These are phyloP conservation scores for Cinnamomum micranthum DNA, from an alignment of 164 flowering plant genomes.

Conservation along the genomic window DNA sequence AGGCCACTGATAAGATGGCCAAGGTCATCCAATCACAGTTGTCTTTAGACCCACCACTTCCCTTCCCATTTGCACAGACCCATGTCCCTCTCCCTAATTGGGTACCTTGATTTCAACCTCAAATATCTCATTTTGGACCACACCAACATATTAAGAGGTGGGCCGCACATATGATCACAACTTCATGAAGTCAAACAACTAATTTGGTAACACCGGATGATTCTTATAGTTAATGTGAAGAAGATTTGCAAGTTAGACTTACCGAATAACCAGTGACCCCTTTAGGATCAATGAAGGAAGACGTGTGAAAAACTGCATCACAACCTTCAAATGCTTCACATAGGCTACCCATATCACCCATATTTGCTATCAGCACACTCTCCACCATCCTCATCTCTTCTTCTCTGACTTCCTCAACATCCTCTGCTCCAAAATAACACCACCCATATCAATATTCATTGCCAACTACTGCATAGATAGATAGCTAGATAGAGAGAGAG, in stretches of 20 bases:
- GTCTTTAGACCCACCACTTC: too few relatives aligned
- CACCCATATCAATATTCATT: neutral
- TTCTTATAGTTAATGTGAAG: neutral
- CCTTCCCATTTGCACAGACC: too few relatives aligned
- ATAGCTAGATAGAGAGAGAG: conserved; percentile 3
- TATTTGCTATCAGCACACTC: conserved; percentile 29
- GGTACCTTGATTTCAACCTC: too few relatives aligned
- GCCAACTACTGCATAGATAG: neutral
- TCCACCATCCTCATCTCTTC: conserved; percentile 32
- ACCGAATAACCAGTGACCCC: conserved; percentile 50
- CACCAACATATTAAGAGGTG: neutral
- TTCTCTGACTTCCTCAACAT: conserved; percentile 31
- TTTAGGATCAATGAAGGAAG: conserved; percentile 39
- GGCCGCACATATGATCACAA: neutral
- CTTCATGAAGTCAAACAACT: neutral
- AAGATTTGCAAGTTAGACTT: conserved; percentile 3
- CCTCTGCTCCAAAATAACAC: conserved; percentile 16
- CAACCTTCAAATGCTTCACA: conserved; percentile 39
- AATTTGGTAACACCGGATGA: neutral
- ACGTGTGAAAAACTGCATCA: conserved; percentile 41
- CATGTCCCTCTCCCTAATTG: neutral
- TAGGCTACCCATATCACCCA: conserved; percentile 28
- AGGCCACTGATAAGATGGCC: too few relatives aligned
- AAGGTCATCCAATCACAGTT: too few relatives aligned
- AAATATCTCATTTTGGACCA: too few relatives aligned